Percentiles rank a stretch among this genome's conserved stretches.
Conservation (phyloP, 192 early-diverging fungal species). For the Dissophora ornata region DNA sequence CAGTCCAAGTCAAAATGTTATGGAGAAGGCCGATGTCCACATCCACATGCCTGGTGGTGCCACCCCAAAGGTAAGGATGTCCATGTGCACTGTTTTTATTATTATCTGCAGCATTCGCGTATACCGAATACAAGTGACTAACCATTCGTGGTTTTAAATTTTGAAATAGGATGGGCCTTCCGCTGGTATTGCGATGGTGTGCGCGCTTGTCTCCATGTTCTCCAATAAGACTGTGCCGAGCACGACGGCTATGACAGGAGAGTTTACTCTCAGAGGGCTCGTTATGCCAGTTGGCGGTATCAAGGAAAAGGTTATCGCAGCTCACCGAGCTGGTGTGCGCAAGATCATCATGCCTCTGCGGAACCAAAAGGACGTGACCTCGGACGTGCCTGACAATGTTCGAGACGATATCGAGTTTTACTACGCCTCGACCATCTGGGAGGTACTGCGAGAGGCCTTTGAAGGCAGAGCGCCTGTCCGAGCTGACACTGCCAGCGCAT, state of each 20-base stretch:
- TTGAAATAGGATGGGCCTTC: conserved; percentile 76
- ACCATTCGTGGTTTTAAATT: no score
- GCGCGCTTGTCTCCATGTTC: conserved; percentile 83
- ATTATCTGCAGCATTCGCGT: no score
- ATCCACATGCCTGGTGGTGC: conserved; percentile 89
- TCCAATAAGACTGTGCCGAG: conserved; percentile 63
- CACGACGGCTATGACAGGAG: conserved; percentile 85
- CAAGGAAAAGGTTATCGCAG: conserved; percentile 88
- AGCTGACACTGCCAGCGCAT: background rate
- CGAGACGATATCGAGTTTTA: conserved; percentile 77
- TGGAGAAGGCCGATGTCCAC: conserved; percentile 79
- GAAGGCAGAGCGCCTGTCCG: conserved; percentile 44
- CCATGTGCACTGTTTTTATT: no score
- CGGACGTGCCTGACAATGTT: conserved; percentile 78
- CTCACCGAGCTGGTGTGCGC: conserved; percentile 80
- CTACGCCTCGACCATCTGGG: conserved; percentile 70
- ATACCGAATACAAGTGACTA: no score
- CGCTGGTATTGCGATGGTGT: conserved; percentile 76
- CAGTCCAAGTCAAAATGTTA: conserved; percentile 55
- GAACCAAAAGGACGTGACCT: conserved; percentile 76
- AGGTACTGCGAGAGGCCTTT: conserved; percentile 73
- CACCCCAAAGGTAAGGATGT: conserved; percentile 66
- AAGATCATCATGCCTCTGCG: conserved; percentile 77
- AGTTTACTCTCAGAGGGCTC: conserved; percentile 84
- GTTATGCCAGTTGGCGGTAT: conserved; percentile 89